A percentile compares a stretch with the other conserved stretches of the same genome.
phyloP scores from a whole-genome alignment of 805 yeast species.

The Candida taoyuanica region DNA sequence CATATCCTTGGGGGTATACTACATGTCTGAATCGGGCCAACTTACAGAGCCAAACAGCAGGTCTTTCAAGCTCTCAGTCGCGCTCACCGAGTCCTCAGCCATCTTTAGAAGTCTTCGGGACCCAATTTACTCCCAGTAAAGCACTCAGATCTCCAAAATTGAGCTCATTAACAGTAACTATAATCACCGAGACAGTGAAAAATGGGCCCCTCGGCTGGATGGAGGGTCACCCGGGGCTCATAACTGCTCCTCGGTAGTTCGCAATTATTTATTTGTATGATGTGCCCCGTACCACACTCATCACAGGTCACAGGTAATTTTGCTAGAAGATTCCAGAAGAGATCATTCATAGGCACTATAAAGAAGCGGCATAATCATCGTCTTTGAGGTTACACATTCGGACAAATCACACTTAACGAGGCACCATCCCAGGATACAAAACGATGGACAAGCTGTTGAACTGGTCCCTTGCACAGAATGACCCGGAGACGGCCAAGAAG shows the following conservation, averaged over 20 bases:
- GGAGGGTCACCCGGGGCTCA: conserved; percentile 1
- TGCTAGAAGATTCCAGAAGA: conserved; percentile 3
- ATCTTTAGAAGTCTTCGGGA: conserved; percentile 3
- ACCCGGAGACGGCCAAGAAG: conserved; percentile 57
- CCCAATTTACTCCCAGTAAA: neutral
- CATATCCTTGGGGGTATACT: neutral
- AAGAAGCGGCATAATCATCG: too few species aligned
- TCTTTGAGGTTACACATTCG: too few species aligned
- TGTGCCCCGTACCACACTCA: too few species aligned
- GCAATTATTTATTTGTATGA: too few species aligned
- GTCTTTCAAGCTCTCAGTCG: conserved; percentile 29
- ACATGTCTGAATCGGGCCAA: neutral
- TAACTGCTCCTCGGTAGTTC: neutral
- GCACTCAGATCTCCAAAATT: neutral
- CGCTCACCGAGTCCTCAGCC: conserved; percentile 9
- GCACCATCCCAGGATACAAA: too few species aligned
- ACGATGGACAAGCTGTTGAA: conserved; percentile 84
- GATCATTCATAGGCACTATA: too few species aligned
- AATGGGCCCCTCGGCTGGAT: too few species aligned
- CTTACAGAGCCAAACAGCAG: conserved; percentile 34
- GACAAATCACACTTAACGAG: too few species aligned
- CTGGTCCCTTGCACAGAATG: conserved; percentile 88
- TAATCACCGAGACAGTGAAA: too few species aligned
- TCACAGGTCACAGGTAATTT: conserved; percentile 1
- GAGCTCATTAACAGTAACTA: too few species aligned